Percentiles rank a stretch among this genome's conserved stretches.
phyloP scores from a whole-genome alignment of 768 basidiomycete genomes.

The Pulveroboletus frians region DNA sequence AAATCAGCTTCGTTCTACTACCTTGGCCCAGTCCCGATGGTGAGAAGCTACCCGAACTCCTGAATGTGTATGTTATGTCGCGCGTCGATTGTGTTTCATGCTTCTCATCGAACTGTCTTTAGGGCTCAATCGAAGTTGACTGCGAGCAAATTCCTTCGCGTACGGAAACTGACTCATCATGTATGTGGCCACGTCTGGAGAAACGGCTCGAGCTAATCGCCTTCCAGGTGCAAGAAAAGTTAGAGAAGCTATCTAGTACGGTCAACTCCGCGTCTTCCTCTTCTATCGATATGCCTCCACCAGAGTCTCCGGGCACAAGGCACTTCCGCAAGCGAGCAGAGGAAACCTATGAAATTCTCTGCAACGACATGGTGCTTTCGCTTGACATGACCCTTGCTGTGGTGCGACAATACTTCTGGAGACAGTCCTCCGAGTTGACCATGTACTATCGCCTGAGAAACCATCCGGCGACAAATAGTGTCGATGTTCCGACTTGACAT shows the following conservation, averaged over 20 bases:
- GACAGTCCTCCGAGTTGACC: slow-evolving; percentile 62
- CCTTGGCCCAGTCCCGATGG: slow-evolving; percentile 59
- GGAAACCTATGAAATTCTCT: slow-evolving; percentile 80
- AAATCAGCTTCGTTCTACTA: slow-evolving; percentile 85
- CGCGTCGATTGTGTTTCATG: neutral
- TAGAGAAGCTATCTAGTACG: slow-evolving; percentile 50
- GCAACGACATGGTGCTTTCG: slow-evolving; percentile 79
- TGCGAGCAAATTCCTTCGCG: slow-evolving; percentile 78
- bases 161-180: slow-evolving; percentile 79
- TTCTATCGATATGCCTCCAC: slow-evolving; percentile 38
- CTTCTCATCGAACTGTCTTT: neutral
- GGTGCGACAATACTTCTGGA: slow-evolving; percentile 88
- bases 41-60: slow-evolving; percentile 69
- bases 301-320: slow-evolving; percentile 22
- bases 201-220: slow-evolving; percentile 4
- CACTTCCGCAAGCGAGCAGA: slow-evolving; percentile 41
- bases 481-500: neutral
- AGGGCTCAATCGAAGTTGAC: slow-evolving; percentile 82
- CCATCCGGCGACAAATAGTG: slow-evolving; percentile 1
- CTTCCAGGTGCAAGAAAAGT: slow-evolving; percentile 73
- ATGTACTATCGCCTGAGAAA: slow-evolving; percentile 67
- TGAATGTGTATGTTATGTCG: slow-evolving; percentile 66
- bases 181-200: slow-evolving; percentile 40
- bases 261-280: slow-evolving; percentile 25
- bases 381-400: slow-evolving; percentile 87